These are phyloP conservation scores for Boletus tomentosulus DNA, from an alignment of 768 basidiomycete genomes.

Conservation along the genomic window DNA sequence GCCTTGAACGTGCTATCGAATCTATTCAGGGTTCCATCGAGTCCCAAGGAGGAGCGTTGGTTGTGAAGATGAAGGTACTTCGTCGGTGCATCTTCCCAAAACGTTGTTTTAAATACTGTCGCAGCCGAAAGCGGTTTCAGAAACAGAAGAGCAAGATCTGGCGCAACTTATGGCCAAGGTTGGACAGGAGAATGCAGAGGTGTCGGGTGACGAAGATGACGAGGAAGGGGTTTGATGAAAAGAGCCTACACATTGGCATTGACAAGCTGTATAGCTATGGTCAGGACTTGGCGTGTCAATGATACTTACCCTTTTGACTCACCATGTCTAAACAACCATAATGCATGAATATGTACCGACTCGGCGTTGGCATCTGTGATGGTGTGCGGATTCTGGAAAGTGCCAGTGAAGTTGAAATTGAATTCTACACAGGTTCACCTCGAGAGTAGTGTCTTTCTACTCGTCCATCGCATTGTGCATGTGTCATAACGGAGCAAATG, in stretches of 20 bases:
- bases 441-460: neutral
- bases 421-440: neutral
- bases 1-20: constrained; percentile 91
- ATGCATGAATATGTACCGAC: too few relatives aligned
- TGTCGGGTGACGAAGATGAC: constrained; percentile 91
- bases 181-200: constrained; percentile 90
- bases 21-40: constrained; percentile 83
- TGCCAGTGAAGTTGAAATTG: too few relatives aligned
- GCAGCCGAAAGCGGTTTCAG: constrained; percentile 96
- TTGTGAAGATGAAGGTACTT: constrained; percentile 93
- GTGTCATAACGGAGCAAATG: too few relatives aligned
- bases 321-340: too few relatives aligned
- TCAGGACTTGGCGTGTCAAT: too few relatives aligned
- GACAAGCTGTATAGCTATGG: too few relatives aligned
- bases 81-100: neutral
- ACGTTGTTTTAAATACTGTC: neutral
- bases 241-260: neutral
- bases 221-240: constrained; percentile 43
- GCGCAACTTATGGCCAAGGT: constrained; percentile 96
- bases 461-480: too few relatives aligned
- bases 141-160: constrained; percentile 95
- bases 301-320: neutral
- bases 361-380: too few relatives aligned
- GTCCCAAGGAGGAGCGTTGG: constrained; percentile 76
- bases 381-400: too few relatives aligned